phyloP scores from a whole-genome alignment of 345 rosid species.

The Salix exigua region DNA sequence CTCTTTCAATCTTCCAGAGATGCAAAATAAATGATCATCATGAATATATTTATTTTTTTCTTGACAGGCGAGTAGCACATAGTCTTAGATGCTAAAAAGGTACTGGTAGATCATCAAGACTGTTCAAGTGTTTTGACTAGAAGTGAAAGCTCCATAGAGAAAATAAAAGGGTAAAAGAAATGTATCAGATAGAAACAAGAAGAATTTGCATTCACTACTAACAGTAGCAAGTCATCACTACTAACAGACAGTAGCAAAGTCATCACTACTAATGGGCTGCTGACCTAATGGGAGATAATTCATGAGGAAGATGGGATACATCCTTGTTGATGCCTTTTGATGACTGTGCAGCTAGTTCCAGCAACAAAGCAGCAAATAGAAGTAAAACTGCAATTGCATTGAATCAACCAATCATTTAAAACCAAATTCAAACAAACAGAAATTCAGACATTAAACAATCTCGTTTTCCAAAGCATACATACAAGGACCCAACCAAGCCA shows the following conservation, averaged over 20 bases:
- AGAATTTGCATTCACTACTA: not conserved
- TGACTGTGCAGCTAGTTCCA: conserved; percentile 89
- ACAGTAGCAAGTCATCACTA: not conserved
- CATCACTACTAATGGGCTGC: conserved; percentile 2
- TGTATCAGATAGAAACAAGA: not conserved
- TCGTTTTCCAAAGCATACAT: conserved; percentile 23
- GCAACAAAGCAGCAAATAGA: conserved; percentile 72
- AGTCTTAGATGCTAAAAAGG: not conserved
- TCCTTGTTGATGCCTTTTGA: conserved; percentile 75
- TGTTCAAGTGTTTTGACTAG: not conserved
- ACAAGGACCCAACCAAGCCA: conserved; percentile 95
- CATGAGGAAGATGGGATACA: conserved; percentile 51
- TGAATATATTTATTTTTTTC: not conserved
- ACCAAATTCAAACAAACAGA: conserved; percentile 11
- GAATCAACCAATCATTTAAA: conserved; percentile 14
- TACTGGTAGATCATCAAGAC: not conserved
- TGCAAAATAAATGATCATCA: not conserved
- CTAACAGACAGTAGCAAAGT: not conserved
- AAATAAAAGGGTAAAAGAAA: not conserved
- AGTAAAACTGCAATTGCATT: conserved; percentile 61
- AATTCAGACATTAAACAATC: conserved; percentile 9
- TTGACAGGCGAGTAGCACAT: too few relatives aligned
- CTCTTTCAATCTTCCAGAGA: not conserved
- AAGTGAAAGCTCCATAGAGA: not conserved
- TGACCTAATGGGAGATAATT: conserved; percentile 64